Evolutionary conservation across 2,329 filamentous ascomycete species (phyloP).

Genomic region (Claviceps fusiformis): DNA sequence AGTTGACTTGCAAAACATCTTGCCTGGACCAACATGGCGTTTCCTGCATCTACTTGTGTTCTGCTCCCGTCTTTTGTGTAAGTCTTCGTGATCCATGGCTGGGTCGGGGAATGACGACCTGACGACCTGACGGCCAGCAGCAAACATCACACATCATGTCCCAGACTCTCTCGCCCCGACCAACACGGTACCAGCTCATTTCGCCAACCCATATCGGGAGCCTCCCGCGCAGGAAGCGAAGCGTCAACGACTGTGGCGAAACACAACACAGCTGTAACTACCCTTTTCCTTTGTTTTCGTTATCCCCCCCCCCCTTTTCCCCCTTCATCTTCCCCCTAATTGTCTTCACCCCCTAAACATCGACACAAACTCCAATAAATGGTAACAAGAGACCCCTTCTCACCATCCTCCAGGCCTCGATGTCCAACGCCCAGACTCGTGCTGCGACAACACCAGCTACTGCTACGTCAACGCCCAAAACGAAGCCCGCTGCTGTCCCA

Average conservation of each 20-base stretch:
- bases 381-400: not conserved
- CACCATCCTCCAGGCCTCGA: constrained; percentile 24
- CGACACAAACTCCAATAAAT: not conserved
- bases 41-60: too few species aligned
- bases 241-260: constrained; percentile 14
- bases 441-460: constrained; percentile 31
- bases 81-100: not conserved
- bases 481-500: constrained; percentile 26
- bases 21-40: too few species aligned
- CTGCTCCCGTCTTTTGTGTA: too few species aligned
- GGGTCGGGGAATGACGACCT: not conserved
- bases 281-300: not conserved
- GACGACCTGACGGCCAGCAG: not conserved
- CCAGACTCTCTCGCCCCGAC: not conserved
- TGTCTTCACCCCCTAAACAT: too few species aligned
- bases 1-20: too few species aligned
- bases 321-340: too few species aligned
- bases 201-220: not conserved
- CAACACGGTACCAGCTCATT: not conserved
- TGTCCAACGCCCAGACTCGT: constrained; percentile 21
- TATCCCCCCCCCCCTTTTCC: not conserved
- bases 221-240: constrained; percentile 13
- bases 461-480: constrained; percentile 27
- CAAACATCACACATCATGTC: not conserved
- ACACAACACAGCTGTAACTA: constrained; percentile 18